Evolutionary conservation across 192 early-diverging fungal species (phyloP).

Genomic region (Coemansia sp.): DNA sequence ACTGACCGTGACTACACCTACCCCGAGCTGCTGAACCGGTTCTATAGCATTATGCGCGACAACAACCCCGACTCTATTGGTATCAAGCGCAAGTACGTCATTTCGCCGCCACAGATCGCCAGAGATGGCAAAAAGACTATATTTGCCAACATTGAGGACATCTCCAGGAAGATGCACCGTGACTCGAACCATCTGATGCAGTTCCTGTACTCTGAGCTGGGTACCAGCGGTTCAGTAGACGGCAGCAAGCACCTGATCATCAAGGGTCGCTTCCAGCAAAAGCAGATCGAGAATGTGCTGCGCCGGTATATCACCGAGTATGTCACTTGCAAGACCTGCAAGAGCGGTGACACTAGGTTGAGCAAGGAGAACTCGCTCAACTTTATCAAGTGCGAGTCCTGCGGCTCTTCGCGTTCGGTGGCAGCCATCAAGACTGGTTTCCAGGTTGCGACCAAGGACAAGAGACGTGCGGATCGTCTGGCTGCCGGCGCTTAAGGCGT

Average conservation of each 20-base stretch:
- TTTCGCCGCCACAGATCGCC: constrained; percentile 86
- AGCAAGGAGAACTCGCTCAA: constrained; percentile 94
- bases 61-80: constrained; percentile 93
- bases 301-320: constrained; percentile 98
- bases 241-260: constrained; percentile 86
- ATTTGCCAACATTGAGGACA: constrained; percentile 96
- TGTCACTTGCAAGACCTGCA: constrained; percentile 99
- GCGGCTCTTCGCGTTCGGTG: constrained; percentile 91
- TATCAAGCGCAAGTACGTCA: constrained; percentile 91
- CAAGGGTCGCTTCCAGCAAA: constrained; percentile 97
- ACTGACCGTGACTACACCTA: constrained; percentile 94
- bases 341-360: constrained; percentile 87
- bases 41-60: constrained; percentile 85
- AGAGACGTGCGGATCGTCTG: constrained; percentile 35
- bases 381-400: constrained; percentile 96
- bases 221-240: constrained; percentile 95
- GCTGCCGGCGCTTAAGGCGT: constrained; percentile 1
- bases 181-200: constrained; percentile 95
- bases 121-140: constrained; percentile 96
- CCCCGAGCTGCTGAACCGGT: constrained; percentile 81
- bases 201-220: constrained; percentile 98
- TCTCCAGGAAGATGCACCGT: constrained; percentile 92
- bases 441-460: constrained; percentile 71
- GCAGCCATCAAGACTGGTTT: constrained; percentile 97
- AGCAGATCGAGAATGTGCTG: constrained; percentile 97